Conservation (phyloP, 371 early-diverging fungal genomes). For the Choanephora cucurbitarum region DNA sequence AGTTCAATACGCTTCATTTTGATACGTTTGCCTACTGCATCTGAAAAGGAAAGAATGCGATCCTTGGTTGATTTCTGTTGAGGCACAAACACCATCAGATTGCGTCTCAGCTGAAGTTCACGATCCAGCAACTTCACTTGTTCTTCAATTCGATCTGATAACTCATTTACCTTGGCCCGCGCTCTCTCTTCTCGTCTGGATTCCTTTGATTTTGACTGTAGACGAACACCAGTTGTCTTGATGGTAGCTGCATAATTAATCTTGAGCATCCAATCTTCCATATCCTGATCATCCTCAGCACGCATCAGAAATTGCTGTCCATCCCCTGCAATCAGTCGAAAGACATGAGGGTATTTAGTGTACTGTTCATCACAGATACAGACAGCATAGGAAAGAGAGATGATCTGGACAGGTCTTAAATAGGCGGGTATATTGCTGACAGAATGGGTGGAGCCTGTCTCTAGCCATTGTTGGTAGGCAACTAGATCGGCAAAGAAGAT, state of each 20-base stretch:
- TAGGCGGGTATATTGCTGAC: slow-evolving; percentile 11
- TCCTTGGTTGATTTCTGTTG: slow-evolving; percentile 65
- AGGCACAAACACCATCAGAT: slow-evolving; percentile 68
- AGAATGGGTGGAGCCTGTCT: no score
- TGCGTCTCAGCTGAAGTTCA: slow-evolving; percentile 61
- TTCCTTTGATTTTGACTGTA: slow-evolving; percentile 40
- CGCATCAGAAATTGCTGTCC: slow-evolving; percentile 74
- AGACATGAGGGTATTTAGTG: slow-evolving; percentile 75
- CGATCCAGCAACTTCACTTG: slow-evolving; percentile 45
- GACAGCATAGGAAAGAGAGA: slow-evolving; percentile 68
- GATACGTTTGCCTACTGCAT: slow-evolving; percentile 54
- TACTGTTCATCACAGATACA: slow-evolving; percentile 72
- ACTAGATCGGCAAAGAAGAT: slow-evolving; percentile 67
- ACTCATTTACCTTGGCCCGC: slow-evolving; percentile 22
- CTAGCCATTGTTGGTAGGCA: slow-evolving; percentile 47
- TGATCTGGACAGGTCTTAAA: slow-evolving; percentile 53
- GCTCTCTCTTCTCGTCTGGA: slow-evolving; percentile 25
- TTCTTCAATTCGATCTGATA: slow-evolving; percentile 38
- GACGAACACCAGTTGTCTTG: slow-evolving; percentile 64
- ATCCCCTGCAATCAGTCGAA: slow-evolving; percentile 69
- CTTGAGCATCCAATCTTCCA: slow-evolving; percentile 82
- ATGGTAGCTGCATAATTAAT: slow-evolving; percentile 80
- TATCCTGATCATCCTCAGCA: slow-evolving; percentile 63
- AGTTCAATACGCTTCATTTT: slow-evolving; percentile 57
- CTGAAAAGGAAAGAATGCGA: slow-evolving; percentile 57